These are phyloP conservation scores for Tetrahymena borealis DNA, from an alignment of 73 alveolate genomes.

Conservation along the genomic window DNA sequence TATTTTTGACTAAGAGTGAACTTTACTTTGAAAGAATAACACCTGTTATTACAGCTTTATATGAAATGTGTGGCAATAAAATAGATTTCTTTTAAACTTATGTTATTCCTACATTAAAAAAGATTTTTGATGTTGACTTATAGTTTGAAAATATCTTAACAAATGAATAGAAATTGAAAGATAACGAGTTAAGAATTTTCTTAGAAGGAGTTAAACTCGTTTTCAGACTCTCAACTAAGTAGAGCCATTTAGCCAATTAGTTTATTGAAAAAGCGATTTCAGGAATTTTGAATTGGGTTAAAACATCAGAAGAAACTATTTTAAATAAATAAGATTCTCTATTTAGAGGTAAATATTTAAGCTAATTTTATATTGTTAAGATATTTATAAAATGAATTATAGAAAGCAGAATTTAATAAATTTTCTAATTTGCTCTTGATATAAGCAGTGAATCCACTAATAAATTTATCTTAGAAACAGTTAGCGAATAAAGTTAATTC, in stretches of 20 bases:
- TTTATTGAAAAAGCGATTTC: background rate
- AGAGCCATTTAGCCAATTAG: background rate
- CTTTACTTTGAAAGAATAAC: background rate
- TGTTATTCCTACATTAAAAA: background rate
- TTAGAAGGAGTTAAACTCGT: background rate
- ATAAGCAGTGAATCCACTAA: background rate
- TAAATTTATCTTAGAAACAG: background rate
- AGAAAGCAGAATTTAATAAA: background rate
- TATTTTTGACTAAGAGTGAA: background rate
- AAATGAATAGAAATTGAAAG: background rate
- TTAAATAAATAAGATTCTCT: background rate
- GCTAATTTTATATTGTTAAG: background rate
- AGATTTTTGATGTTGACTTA: background rate
- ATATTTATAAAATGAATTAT: background rate
- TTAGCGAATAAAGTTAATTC: conserved; percentile 9
- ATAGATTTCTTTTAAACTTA: background rate
- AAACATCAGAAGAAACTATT: background rate
- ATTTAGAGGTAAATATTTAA: background rate
- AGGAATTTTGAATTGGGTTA: background rate
- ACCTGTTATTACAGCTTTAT: background rate
- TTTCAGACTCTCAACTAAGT: background rate
- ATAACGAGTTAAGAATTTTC: background rate
- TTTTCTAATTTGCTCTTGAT: background rate
- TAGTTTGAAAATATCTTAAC: background rate
- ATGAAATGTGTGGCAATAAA: background rate